These are phyloP conservation scores for Rhizopus delemar DNA, from an alignment of 371 early-diverging fungal genomes.

Conservation along the genomic window DNA sequence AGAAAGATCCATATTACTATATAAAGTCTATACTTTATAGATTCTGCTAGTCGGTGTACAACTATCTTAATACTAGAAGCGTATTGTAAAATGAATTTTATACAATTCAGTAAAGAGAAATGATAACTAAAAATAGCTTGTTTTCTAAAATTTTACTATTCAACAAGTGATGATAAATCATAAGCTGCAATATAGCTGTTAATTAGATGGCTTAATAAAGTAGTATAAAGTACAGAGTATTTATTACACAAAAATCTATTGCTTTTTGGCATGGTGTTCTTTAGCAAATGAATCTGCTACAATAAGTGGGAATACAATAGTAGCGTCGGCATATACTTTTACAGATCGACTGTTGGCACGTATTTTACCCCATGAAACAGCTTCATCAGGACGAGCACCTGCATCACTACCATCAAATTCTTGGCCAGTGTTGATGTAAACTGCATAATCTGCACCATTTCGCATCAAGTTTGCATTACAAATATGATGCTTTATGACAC, in stretches of 20 bases:
- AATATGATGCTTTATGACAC: constrained; percentile 99
- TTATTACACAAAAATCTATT: not conserved
- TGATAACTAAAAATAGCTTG: too few relatives aligned
- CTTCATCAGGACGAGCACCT: constrained; percentile 99
- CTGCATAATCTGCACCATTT: constrained; percentile 99
- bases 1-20: too few relatives aligned
- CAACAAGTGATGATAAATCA: too few relatives aligned
- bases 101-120: too few relatives aligned
- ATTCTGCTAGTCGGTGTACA: too few relatives aligned
- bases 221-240: not conserved
- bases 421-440: constrained; percentile 97
- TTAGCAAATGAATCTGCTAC: constrained; percentile 94
- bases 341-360: constrained; percentile 81
- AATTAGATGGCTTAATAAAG: too few relatives aligned
- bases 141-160: too few relatives aligned
- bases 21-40: too few relatives aligned
- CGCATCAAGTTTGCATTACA: constrained; percentile 99
- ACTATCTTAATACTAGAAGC: too few relatives aligned
- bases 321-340: constrained; percentile 96
- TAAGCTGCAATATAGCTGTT: too few relatives aligned
- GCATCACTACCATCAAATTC: constrained; percentile 99
- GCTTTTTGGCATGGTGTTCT: constrained; percentile 24
- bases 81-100: too few relatives aligned
- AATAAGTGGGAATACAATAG: constrained; percentile 93
- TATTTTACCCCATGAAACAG: constrained; percentile 99